phyloP scores from a whole-genome alignment of 192 early-diverging fungal species.

The Coemansia sp. region DNA sequence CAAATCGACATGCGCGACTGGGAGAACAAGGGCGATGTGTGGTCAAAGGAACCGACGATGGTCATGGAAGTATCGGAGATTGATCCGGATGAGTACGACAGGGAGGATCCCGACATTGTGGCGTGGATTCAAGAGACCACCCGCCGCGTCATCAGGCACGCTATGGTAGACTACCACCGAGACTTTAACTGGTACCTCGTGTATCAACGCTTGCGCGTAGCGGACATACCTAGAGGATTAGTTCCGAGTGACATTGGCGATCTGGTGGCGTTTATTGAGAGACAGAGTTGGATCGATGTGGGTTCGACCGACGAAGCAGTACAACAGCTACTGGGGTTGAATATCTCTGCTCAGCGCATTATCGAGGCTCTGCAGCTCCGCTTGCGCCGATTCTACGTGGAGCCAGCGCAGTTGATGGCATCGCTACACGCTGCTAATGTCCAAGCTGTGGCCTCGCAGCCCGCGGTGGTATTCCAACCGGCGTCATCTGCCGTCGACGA shows the following conservation, averaged over 20 bases:
- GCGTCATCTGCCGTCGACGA: neutral
- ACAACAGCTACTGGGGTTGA: slow-evolving; percentile 32
- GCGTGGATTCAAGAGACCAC: slow-evolving; percentile 43
- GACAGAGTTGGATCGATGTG: slow-evolving; percentile 39
- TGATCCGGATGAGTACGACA: slow-evolving; percentile 50
- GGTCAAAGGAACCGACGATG: slow-evolving; percentile 48
- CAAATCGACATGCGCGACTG: slow-evolving; percentile 54
- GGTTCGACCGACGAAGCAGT: slow-evolving; percentile 26
- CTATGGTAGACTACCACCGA: slow-evolving; percentile 46
- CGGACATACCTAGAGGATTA: slow-evolving; percentile 30
- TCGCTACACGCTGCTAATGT: slow-evolving; percentile 17
- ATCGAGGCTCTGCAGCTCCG: slow-evolving; percentile 46
- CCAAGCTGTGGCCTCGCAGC: neutral
- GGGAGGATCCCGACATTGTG: slow-evolving; percentile 49
- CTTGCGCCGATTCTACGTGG: slow-evolving; percentile 41
- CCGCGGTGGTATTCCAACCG: neutral
- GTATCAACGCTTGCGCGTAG: slow-evolving; percentile 46
- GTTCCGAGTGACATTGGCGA: slow-evolving; percentile 29
- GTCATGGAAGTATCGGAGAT: slow-evolving; percentile 46
- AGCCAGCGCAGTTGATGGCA: slow-evolving; percentile 40
- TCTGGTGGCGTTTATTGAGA: slow-evolving; percentile 42
- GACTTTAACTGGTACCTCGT: slow-evolving; percentile 53
- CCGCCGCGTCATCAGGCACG: slow-evolving; percentile 28
- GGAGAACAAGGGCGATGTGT: slow-evolving; percentile 53
- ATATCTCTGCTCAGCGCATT: slow-evolving; percentile 30